A percentile compares a stretch with the other conserved stretches of the same genome.
Conservation (phyloP, 257 asterid species). For the Nyctanthes arbortristis region DNA sequence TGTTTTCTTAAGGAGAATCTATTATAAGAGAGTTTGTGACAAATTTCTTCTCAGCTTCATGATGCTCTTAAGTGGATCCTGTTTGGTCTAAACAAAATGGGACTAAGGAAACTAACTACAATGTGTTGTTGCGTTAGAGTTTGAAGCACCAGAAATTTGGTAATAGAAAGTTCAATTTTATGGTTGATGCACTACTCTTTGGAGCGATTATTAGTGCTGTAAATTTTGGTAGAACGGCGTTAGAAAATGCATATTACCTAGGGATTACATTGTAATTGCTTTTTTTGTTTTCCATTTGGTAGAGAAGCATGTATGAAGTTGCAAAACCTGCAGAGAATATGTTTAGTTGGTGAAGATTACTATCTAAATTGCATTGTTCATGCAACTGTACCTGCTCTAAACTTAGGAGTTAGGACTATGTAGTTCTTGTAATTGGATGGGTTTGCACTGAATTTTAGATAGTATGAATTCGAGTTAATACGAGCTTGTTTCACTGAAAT, state of each 20-base stretch:
- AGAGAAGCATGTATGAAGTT: slow-evolving; percentile 32
- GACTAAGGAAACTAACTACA: slow-evolving; percentile 30
- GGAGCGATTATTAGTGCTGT: slow-evolving; percentile 41
- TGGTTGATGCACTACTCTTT: slow-evolving; percentile 34
- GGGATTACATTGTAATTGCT: slow-evolving; percentile 36
- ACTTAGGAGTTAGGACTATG: no score
- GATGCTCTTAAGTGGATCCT: slow-evolving; percentile 57
- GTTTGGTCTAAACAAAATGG: slow-evolving; percentile 39
- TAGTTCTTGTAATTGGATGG: no score
- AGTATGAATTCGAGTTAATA: no score
- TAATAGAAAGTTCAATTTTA: slow-evolving; percentile 36
- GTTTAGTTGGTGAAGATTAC: no score
- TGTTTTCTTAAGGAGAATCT: slow-evolving; percentile 9
- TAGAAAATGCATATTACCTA: slow-evolving; percentile 29
- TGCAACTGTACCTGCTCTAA: no score
- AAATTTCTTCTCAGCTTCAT: slow-evolving; percentile 64
- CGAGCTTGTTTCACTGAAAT: no score
- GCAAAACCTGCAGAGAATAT: slow-evolving; percentile 56
- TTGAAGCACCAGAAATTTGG: slow-evolving; percentile 35
- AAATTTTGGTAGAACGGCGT: slow-evolving; percentile 20
- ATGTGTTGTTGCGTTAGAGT: no score
- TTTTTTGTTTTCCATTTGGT: slow-evolving; percentile 36
- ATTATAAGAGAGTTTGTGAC: slow-evolving; percentile 56
- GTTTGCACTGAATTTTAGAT: no score
- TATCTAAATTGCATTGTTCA: no score